A percentile compares a stretch with the other conserved stretches of the same genome.
Conservation (phyloP, 23 red algal species). For the Gracilaria vermiculophylla region DNA sequence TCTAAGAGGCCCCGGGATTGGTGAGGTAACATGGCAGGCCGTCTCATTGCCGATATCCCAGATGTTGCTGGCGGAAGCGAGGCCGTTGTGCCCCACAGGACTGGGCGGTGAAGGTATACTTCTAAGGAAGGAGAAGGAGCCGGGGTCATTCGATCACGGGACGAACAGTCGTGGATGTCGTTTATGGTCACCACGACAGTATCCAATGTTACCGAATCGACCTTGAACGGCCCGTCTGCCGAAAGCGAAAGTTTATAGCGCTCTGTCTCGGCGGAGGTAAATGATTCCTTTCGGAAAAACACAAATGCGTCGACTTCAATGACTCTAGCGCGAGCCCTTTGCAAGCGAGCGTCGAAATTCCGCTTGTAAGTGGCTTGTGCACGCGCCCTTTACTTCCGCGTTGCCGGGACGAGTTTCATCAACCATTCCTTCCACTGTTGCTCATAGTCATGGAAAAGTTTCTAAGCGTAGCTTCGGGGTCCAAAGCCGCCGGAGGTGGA, state of each 20-base stretch:
- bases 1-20: too few species aligned
- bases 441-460: not conserved
- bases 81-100: too few species aligned
- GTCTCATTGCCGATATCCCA: too few species aligned
- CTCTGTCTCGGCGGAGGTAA: not conserved
- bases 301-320: not conserved
- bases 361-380: not conserved
- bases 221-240: not conserved
- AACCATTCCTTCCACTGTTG: not conserved
- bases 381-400: not conserved
- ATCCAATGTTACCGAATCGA: too few species aligned
- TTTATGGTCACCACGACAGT: too few species aligned
- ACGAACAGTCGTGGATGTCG: too few species aligned
- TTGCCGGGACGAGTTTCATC: not conserved
- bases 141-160: too few species aligned
- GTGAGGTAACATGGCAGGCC: too few species aligned
- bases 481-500: not conserved
- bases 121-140: too few species aligned
- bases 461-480: not conserved
- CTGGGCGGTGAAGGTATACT: too few species aligned
- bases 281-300: not conserved
- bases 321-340: not conserved
- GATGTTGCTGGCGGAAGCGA: too few species aligned
- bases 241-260: slow-evolving; percentile 21
- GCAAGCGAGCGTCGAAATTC: not conserved